A percentile compares a stretch with the other conserved stretches of the same genome.
These are phyloP conservation scores for Penicillium alfredii DNA, from an alignment of 495 filamentous ascomycete genomes.

Conservation along the genomic window DNA sequence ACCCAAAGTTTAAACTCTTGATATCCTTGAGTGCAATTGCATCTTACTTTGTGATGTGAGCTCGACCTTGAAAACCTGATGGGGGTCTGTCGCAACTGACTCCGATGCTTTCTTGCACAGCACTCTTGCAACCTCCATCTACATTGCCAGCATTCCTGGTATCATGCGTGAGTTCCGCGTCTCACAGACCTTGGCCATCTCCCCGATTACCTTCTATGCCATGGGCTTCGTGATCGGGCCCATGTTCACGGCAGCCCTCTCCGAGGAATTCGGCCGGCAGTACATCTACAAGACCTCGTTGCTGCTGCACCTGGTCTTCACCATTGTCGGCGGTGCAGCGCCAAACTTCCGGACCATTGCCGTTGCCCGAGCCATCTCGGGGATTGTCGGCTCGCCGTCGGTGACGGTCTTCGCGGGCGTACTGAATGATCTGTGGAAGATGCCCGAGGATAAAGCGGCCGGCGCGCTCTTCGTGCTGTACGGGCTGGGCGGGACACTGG, in stretches of 20 bases:
- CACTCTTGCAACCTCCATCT: conserved; percentile 8
- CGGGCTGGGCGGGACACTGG: not conserved
- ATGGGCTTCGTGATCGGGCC: conserved; percentile 8
- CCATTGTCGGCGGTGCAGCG: not conserved
- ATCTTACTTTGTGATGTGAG: conserved; percentile 5
- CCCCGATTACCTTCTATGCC: conserved; percentile 6
- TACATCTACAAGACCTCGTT: conserved; percentile 7
- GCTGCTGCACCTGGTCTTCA: conserved; percentile 3
- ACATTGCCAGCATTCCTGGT: conserved; percentile 9
- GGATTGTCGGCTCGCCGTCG: conserved; percentile 1
- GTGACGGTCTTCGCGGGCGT: conserved; percentile 4
- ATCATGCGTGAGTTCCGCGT: conserved; percentile 8
- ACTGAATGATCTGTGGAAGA: conserved; percentile 9
- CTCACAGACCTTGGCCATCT: conserved; percentile 3
- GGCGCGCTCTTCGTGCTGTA: conserved; percentile 3
- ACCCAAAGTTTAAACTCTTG: not conserved
- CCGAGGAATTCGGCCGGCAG: conserved; percentile 8
- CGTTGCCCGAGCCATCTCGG: conserved; percentile 1
- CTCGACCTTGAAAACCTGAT: not conserved
- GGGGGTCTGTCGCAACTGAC: too few species aligned
- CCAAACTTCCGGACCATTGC: conserved; percentile 3
- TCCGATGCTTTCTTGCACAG: not conserved
- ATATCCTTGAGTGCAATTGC: conserved; percentile 5
- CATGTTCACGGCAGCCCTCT: conserved; percentile 9
- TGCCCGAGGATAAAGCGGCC: conserved; percentile 2